These are phyloP conservation scores for Aspergillus alliaceus DNA, from an alignment of 2,329 filamentous ascomycete genomes.

Conservation along the genomic window DNA sequence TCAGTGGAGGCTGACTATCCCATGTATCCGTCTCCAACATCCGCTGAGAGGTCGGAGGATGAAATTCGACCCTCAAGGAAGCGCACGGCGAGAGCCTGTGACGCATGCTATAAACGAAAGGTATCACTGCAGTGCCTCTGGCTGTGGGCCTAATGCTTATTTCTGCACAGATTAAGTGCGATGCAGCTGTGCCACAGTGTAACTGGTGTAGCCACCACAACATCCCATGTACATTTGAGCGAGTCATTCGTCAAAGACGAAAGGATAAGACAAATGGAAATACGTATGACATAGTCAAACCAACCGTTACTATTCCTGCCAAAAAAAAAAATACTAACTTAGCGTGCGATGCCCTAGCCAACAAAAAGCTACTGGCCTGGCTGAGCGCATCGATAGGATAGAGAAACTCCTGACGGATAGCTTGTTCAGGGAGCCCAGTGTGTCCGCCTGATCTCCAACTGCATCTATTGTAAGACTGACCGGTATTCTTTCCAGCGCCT, in stretches of 20 bases:
- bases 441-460: background rate
- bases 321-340: background rate
- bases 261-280: slow-evolving; percentile 24
- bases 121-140: slow-evolving; percentile 25
- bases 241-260: slow-evolving; percentile 29
- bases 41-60: slow-evolving; percentile 20
- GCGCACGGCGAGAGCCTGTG: slow-evolving; percentile 44
- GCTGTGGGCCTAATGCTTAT: slow-evolving; percentile 2
- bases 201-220: slow-evolving; percentile 54
- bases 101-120: slow-evolving; percentile 53
- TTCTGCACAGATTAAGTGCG: slow-evolving; percentile 51
- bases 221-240: slow-evolving; percentile 49
- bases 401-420: slow-evolving; percentile 39
- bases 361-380: slow-evolving; percentile 29
- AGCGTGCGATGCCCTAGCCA: slow-evolving; percentile 11
- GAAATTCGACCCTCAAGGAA: slow-evolving; percentile 18
- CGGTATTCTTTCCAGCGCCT: slow-evolving; percentile 11
- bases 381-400: slow-evolving; percentile 43
- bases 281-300: slow-evolving; percentile 16
- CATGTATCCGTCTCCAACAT: slow-evolving; percentile 19
- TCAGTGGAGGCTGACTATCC: background rate
- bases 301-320: background rate
- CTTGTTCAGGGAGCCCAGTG: slow-evolving; percentile 26
- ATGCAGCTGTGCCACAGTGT: slow-evolving; percentile 44
- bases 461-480: background rate